A percentile compares a stretch with the other conserved stretches of the same genome.
These are phyloP conservation scores for Eragrostis tef DNA, from an alignment of 202 grass and related monocot species.

Conservation along the genomic window DNA sequence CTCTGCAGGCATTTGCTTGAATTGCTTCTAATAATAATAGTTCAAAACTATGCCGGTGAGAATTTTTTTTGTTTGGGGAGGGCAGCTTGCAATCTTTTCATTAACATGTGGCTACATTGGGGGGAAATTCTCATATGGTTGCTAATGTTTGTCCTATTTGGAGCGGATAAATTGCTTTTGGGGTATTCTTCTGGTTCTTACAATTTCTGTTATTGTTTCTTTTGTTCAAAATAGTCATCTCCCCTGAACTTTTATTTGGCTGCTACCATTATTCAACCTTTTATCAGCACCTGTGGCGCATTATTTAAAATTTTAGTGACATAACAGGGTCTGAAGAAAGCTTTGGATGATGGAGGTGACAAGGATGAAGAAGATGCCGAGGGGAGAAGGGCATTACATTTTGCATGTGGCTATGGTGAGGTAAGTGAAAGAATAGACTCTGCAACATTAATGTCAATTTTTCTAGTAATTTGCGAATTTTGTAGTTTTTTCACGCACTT, in stretches of 20 bases:
- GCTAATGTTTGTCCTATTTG: background rate
- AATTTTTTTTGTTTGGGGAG: slow-evolving; percentile 1
- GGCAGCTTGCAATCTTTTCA: background rate
- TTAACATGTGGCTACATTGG: background rate
- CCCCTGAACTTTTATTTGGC: background rate
- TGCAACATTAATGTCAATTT: background rate
- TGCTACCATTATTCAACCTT: background rate
- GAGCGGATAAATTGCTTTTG: background rate
- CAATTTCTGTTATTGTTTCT: background rate
- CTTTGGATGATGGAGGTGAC: slow-evolving; percentile 75
- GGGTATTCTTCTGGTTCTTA: background rate
- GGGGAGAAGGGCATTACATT: slow-evolving; percentile 96
- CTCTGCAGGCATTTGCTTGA: background rate
- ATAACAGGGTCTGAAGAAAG: slow-evolving; percentile 83
- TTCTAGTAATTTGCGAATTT: slow-evolving; percentile 3
- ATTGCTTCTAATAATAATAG: background rate
- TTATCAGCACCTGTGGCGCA: background rate
- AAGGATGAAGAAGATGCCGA: slow-evolving; percentile 92
- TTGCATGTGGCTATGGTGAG: slow-evolving; percentile 99
- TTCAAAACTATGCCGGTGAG: background rate
- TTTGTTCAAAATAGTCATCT: slow-evolving; percentile 4
- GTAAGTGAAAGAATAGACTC: slow-evolving; percentile 49
- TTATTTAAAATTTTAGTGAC: slow-evolving; percentile 6
- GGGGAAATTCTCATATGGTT: background rate
- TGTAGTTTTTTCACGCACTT: slow-evolving; percentile 4